Percentiles rank a stretch among this genome's conserved stretches.
phyloP scores from a whole-genome alignment of 306 rosid genomes.

The Begonia loranthoides region DNA sequence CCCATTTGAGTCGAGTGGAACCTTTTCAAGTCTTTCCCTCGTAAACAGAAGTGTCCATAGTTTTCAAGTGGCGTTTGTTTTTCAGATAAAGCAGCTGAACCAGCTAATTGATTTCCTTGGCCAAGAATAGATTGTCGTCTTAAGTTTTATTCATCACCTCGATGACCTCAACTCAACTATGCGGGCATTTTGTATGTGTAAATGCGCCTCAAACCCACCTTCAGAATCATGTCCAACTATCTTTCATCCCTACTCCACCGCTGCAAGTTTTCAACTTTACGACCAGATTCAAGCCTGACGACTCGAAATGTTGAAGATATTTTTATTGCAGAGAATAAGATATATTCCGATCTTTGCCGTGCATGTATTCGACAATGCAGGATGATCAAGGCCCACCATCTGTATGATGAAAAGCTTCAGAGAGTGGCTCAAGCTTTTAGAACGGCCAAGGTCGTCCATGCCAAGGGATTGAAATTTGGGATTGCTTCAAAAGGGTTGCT shows the following conservation, averaged over 20 bases:
- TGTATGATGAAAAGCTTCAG: conserved; percentile 27
- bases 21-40: too few relatives aligned
- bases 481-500: conserved; percentile 28
- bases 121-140: too few relatives aligned
- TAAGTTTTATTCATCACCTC: too few relatives aligned
- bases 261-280: neutral
- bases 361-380: conserved; percentile 28
- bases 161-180: too few relatives aligned
- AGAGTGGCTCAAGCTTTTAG: conserved; percentile 21
- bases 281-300: neutral
- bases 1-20: too few relatives aligned
- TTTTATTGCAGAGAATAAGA: conserved; percentile 2
- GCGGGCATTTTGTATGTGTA: neutral
- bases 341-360: conserved; percentile 9
- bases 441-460: conserved; percentile 27
- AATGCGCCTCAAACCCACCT: neutral
- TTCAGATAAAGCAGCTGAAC: too few relatives aligned
- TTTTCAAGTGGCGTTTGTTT: too few relatives aligned
- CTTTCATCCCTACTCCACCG: neutral
- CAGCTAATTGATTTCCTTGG: too few relatives aligned
- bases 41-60: too few relatives aligned
- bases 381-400: conserved; percentile 16
- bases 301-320: neutral
- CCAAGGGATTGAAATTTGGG: conserved; percentile 26
- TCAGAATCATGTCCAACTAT: neutral